These are phyloP conservation scores for Cladosporium cucumerinum DNA, from an alignment of 2,329 filamentous ascomycete species.

Conservation along the genomic window DNA sequence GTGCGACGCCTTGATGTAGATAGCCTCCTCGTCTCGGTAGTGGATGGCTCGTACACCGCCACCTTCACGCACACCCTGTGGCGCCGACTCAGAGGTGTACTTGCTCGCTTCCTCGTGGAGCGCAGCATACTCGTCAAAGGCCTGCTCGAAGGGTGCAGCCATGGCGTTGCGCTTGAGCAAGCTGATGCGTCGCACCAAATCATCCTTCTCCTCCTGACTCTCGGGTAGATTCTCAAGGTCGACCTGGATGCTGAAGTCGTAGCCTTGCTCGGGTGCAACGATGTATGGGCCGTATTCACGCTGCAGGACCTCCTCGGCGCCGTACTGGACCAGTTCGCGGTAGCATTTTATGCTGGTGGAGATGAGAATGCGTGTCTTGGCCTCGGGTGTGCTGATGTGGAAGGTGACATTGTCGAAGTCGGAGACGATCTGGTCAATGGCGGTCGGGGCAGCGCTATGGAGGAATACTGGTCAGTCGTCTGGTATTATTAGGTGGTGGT, in stretches of 20 bases:
- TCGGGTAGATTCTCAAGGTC: constrained; percentile 84
- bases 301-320: constrained; percentile 84
- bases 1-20: constrained; percentile 96
- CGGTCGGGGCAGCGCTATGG: constrained; percentile 71
- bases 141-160: constrained; percentile 96
- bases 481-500: constrained; percentile 11
- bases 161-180: constrained; percentile 97
- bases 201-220: constrained; percentile 80
- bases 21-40: constrained; percentile 97
- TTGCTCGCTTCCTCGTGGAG: constrained; percentile 84
- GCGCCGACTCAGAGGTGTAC: constrained; percentile 90
- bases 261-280: constrained; percentile 80
- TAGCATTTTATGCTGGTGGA: constrained; percentile 96
- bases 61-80: constrained; percentile 83
- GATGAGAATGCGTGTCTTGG: constrained; percentile 89
- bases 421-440: constrained; percentile 96
- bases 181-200: constrained; percentile 80
- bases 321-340: constrained; percentile 86
- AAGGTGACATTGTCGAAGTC: constrained; percentile 99
- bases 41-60: constrained; percentile 94
- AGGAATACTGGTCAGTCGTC: constrained; percentile 14
- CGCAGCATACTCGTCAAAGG: constrained; percentile 87
- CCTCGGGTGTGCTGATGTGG: constrained; percentile 93
- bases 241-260: constrained; percentile 90
- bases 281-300: constrained; percentile 95